Evolutionary conservation across 306 rosid species (phyloP), one percentile per base, ranked within the genome.

Genomic region (Cotoneaster glaucophyllus): DNA sequence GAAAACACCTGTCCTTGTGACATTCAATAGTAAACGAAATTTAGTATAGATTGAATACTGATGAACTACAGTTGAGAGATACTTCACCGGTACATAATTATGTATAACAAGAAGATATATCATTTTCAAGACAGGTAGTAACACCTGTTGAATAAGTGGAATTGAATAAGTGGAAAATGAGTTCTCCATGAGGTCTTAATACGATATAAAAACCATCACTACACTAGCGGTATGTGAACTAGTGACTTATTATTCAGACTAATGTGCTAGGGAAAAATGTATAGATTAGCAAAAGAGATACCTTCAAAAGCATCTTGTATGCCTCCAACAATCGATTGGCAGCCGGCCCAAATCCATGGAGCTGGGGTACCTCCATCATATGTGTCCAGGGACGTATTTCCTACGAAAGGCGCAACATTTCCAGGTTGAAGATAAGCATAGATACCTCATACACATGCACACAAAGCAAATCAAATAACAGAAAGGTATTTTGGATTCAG

Each of bases 311-410:
- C 95, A 90, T 88, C 84, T 94, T 92, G 85, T 94, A 94, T 4
- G 98, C 98, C 87, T 92, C 96, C 86, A 94, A 88, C 62, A 92
- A 85, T 67, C 96, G 95, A 69, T 94, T 92, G 84, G 98, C 96
- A 79, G 98, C 97, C 44, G 98, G 97, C 68, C 98, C 97, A 71
- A 94, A 94, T 73, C 98, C 96, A 80, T 94, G 98, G 71, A 94
- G 97, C 78, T 94, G 98, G 58, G 98, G 98, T 76, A 91, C 98
- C 89, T 94, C 98, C 98, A 94, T 94, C 98, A 94, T 94, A 85
- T 94, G 98, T 44, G 97, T 91, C 98, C 98, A 90, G n/a, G 98
- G 98, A 67, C 95, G 98, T 77, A 94, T 94, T 87, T 94, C 98
- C 98, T 94, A 76, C 61, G 68, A 63, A 71, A 75, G 72, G 70